phyloP scores from a whole-genome alignment of 2,329 filamentous ascomycete species.

The Neonectria coccinea region DNA sequence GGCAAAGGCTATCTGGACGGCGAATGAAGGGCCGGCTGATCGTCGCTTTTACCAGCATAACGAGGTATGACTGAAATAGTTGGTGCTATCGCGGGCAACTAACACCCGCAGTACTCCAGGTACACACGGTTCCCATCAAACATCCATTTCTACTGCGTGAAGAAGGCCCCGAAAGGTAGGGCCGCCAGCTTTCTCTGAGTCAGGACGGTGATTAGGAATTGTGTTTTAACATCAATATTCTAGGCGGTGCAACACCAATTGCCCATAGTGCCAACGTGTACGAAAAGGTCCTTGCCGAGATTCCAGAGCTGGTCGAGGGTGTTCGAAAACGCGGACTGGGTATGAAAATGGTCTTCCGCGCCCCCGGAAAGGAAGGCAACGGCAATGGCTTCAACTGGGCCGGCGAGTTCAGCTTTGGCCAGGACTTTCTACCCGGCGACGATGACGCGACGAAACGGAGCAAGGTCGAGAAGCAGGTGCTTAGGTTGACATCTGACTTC shows the following conservation, averaged over 20 bases:
- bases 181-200: too few species aligned
- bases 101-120: constrained; percentile 21
- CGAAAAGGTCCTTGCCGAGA: constrained; percentile 22
- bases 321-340: constrained; percentile 19
- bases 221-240: background rate
- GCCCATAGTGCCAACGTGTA: constrained; percentile 29
- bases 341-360: constrained; percentile 32
- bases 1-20: constrained; percentile 28
- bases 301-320: constrained; percentile 25
- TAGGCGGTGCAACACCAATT: constrained; percentile 26
- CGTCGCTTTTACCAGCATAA: constrained; percentile 33
- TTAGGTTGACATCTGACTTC: constrained; percentile 26
- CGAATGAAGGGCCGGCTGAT: constrained; percentile 29
- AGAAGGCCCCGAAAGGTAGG: constrained; percentile 31
- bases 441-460: constrained; percentile 21
- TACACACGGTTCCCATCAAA: constrained; percentile 33
- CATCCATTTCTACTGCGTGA: constrained; percentile 33
- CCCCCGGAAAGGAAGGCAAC: constrained; percentile 27
- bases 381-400: constrained; percentile 32
- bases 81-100: background rate
- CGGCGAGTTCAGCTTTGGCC: constrained; percentile 30
- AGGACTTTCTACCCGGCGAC: constrained; percentile 13
- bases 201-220: background rate
- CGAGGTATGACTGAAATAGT: constrained; percentile 14
- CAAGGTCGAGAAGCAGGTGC: constrained; percentile 31